Percentiles rank a stretch among this genome's conserved stretches.
phyloP scores from a whole-genome alignment of 2,329 filamentous ascomycete genomes.

The Bipolaris zeicola region DNA sequence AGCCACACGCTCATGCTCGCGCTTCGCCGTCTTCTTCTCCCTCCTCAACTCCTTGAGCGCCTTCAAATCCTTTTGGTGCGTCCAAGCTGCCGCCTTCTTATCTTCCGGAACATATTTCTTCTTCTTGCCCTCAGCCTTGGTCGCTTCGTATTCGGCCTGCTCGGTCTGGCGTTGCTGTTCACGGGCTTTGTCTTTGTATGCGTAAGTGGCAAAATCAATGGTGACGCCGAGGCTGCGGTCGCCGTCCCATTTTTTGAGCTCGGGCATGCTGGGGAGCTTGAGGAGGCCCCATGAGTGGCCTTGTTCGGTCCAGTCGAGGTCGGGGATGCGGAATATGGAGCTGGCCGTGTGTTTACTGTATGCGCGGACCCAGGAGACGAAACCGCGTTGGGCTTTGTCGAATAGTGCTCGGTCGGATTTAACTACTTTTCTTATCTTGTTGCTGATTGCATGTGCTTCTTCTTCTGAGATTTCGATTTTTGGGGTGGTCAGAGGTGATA shows the following conservation, averaged over 20 bases:
- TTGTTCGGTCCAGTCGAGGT: conserved; percentile 84
- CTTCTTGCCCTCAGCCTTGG: conserved; percentile 31
- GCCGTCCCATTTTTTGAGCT: conserved; percentile 60
- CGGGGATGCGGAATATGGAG: conserved; percentile 83
- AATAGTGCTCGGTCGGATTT: conserved; percentile 69
- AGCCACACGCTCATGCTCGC: conserved; percentile 36
- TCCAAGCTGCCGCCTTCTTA: conserved; percentile 42
- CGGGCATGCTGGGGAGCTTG: conserved; percentile 90
- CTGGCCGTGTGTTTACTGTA: conserved; percentile 90
- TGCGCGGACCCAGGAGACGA: conserved; percentile 90
- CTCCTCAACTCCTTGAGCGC: conserved; percentile 39
- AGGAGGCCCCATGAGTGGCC: conserved; percentile 85
- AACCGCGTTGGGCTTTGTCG: conserved; percentile 88
- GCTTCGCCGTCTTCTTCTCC: conserved; percentile 43
- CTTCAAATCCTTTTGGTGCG: conserved; percentile 44
- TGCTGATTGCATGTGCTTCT: conserved; percentile 64
- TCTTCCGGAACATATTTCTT: conserved; percentile 35
- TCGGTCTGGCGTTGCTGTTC: conserved; percentile 50
- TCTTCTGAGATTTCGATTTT: conserved; percentile 62
- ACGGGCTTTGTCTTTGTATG: conserved; percentile 53
- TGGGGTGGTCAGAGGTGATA: conserved; percentile 66
- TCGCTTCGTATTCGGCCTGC: conserved; percentile 35
- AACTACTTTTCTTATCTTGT: conserved; percentile 66
- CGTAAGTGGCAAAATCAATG: conserved; percentile 49
- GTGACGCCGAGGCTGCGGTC: conserved; percentile 50